A percentile compares a stretch with the other conserved stretches of the same genome.
Evolutionary conservation across 1,284 basidiomycete species (phyloP).

Genomic region (Irpex sp.): DNA sequence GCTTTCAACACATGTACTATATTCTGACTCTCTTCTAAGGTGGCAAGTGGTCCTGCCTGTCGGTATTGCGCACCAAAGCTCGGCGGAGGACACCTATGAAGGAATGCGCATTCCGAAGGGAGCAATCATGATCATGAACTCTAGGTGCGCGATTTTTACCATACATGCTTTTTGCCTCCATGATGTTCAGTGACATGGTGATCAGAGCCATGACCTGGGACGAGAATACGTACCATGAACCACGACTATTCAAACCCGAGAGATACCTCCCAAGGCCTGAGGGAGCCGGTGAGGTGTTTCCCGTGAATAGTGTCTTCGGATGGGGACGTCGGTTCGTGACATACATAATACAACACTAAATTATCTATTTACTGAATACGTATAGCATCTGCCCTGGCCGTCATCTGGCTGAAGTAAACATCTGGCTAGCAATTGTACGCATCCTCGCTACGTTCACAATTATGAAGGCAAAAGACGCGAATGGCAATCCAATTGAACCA

Average conservation of each 20-base stretch:
- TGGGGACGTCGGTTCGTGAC: slow-evolving; percentile 9
- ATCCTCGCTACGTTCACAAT: neutral
- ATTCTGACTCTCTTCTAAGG: neutral
- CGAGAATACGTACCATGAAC: slow-evolving; percentile 28
- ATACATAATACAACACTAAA: neutral
- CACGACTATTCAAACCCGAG: slow-evolving; percentile 37
- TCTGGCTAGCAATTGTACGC: neutral
- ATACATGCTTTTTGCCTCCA: neutral
- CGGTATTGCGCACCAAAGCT: slow-evolving; percentile 8
- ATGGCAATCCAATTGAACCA: neutral
- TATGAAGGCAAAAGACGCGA: neutral
- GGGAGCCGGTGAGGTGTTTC: neutral
- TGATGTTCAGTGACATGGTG: neutral
- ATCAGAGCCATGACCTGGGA: slow-evolving; percentile 12
- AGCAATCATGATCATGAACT: slow-evolving; percentile 36
- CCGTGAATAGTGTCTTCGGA: slow-evolving; percentile 3
- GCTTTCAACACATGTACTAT: neutral
- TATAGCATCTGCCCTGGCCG: neutral
- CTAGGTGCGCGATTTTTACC: slow-evolving; percentile 10
- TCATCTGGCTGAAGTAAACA: neutral
- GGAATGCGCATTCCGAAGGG: slow-evolving; percentile 37
- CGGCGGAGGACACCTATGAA: slow-evolving; percentile 34
- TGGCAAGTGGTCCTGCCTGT: neutral
- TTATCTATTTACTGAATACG: neutral
- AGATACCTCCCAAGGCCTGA: slow-evolving; percentile 27